Base-by-base conservation (phyloP, 208 protist genomes). In the Herpetomonas samuelpessoai region DNA sequence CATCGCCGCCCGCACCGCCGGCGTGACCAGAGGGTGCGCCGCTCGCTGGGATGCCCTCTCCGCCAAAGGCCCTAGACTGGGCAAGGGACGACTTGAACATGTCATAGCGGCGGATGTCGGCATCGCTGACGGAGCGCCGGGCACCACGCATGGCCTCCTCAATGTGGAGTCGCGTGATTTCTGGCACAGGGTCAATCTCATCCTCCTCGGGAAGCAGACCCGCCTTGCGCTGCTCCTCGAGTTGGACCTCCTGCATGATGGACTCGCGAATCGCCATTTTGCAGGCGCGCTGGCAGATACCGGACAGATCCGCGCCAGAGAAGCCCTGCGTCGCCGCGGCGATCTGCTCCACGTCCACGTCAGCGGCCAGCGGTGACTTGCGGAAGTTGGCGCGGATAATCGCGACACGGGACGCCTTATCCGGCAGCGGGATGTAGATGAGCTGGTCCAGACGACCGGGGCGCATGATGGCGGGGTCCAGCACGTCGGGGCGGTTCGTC, bases 401-500 rank as follows among this genome's bases (percentile, higher is more conserved):
- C 28, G 91, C 75, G 30, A 97, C 44, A 57, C 99, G 89, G 10
- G 96, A 98, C 14, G 71, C 81, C 59, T 96, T 83, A 78, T 99
- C 99, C 35, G 99, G 99, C 30, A 99, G 85, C 30, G 98, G 98
- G 72, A 99, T 99, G 83, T 99, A 99, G 57, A 99, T 98, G 62
- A 96, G 79, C 78, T 88, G 96, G 68, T 97, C 96, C 30, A 98
- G 78, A 55, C 97, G 87, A 12, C 97, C 98, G 30, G 99, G 99
- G 56, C 99, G 92, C 68, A 99, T 94, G 47, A 99, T 91, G 56
- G 99, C 99, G 26, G 98, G 90, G 87, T 99, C 99, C 58, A 99
- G 92, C 61, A 99, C 99, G 71, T 99, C 99, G 22, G 99, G 99
- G 27, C 99, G 83, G 87, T 99, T 99, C n/a, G 99, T 99, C 10